A percentile compares a stretch with the other conserved stretches of the same genome.
Conservation (phyloP, 176 grass and related monocot genomes). For the Dendrocalamus sinicus region DNA sequence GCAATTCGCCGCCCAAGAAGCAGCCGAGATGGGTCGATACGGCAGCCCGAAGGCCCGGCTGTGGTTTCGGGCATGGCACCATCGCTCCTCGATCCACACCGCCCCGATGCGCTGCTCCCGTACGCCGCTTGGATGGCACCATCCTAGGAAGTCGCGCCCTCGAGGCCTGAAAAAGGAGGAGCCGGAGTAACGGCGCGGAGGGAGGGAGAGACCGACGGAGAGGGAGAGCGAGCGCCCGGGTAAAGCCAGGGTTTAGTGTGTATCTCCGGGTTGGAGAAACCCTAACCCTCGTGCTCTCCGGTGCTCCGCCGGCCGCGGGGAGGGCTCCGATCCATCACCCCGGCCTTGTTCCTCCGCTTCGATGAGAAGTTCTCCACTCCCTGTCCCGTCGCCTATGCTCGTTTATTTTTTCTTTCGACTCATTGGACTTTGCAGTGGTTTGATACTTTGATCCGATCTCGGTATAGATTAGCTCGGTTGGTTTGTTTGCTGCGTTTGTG, state of each 20-base stretch:
- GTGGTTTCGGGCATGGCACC: neutral
- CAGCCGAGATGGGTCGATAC: neutral
- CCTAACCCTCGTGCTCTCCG: neutral
- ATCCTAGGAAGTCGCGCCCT: neutral
- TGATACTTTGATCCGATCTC: neutral
- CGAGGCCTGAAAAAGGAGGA: neutral
- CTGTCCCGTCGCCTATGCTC: neutral
- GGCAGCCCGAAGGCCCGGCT: neutral
- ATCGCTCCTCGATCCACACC: neutral
- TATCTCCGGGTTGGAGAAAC: neutral
- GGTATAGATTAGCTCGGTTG: neutral
- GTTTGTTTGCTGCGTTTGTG: neutral
- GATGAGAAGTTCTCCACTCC: neutral
- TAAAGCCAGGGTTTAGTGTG: neutral
- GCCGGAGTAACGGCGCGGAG: neutral
- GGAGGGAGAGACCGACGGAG: no score
- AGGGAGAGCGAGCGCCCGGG: neutral
- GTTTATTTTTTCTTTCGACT: neutral
- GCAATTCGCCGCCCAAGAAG: no score
- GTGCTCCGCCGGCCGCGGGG: neutral
- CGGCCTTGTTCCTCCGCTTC: neutral
- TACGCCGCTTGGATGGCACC: neutral
- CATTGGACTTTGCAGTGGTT: neutral
- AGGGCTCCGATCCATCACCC: neutral
- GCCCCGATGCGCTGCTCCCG: neutral